Base-by-base conservation (phyloP, 805 yeast genomes). In the Blastobotrys parvus region DNA sequence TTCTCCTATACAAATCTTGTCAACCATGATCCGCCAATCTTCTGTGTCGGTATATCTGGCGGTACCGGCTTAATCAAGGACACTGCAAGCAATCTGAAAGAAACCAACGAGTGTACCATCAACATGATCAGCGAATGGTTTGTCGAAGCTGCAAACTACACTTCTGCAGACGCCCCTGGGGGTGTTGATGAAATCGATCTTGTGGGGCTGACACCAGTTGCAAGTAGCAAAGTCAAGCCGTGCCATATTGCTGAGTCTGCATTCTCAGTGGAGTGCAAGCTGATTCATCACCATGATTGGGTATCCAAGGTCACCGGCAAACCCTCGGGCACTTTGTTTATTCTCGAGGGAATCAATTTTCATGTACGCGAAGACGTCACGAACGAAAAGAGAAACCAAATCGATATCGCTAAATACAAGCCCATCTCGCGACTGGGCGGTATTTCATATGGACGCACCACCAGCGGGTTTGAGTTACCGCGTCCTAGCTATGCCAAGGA, bases 61-160 rank as follows among this genome's bases (percentile, higher is more conserved):
- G 69, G 69, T 15, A 45, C 49, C 7, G 65, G 60, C 3, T 49
- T 44, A 11, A 51, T 57, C n/a, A 78, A 78, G 55, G 82, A 78
- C 55, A 68, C 82, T 3, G 60, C 64, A 42, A 49, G 46, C 6
- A 77, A 77, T 52, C 53, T 78, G 15, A 52, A 72, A 19, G 75
- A 69, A 19, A 75, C 78, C 2, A 62, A 59, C 3, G 84, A 78
- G 52, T 65, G 70, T 41, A 73, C 80, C 16, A 68, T 78, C 51
- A 78, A 71, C 54, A 65, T 78, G 38, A 68, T 78, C 35, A 65
- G 76, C 41, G 84, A 79, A 57, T 78, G 81, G 82, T 74, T 77
- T 48, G 59, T 71, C 21, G 83, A 78, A 46, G 83, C 82, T 19
- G 80, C 82, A 6, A 77, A 79, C 53, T 69, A 60, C 45, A 58